Conservation (phyloP, 495 filamentous ascomycete genomes). For the Pseudoneurospora amorphoporcata region DNA sequence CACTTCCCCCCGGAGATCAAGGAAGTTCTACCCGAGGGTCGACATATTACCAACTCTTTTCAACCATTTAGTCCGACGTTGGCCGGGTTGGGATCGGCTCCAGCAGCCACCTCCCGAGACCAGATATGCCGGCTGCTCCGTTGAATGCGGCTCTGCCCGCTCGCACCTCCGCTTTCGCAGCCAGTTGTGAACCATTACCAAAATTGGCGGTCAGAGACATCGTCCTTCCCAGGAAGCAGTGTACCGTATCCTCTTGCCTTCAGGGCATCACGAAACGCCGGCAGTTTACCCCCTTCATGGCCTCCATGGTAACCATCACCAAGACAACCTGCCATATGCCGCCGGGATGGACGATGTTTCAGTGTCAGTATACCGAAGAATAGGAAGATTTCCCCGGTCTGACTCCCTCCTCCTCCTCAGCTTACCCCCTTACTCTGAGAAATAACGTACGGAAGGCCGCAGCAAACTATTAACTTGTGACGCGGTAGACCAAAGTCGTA, state of each 20-base stretch:
- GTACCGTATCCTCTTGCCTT: not conserved
- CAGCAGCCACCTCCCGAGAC: not conserved
- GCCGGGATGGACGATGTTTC: not conserved
- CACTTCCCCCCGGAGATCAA: not conserved
- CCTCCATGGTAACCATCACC: not conserved
- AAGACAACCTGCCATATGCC: not conserved
- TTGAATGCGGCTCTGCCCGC: not conserved
- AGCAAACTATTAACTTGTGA: not conserved
- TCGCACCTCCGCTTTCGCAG: not conserved
- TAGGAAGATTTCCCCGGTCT: not conserved
- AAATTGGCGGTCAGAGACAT: not conserved
- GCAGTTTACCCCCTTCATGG: not conserved
- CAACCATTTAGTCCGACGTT: not conserved
- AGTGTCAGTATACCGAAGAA: not conserved
- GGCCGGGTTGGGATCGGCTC: not conserved
- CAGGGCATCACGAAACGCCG: not conserved
- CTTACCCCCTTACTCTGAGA: not conserved
- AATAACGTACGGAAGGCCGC: not conserved
- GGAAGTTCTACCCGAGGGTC: not conserved
- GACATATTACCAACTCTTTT: not conserved
- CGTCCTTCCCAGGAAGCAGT: not conserved
- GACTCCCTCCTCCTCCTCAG: not conserved
- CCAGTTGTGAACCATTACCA: not conserved
- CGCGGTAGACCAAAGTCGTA: not conserved
- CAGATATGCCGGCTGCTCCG: not conserved